A percentile compares a stretch with the other conserved stretches of the same genome.
phyloP scores from a whole-genome alignment of 2,329 filamentous ascomycete genomes.

The Venturiaceae sp. region DNA sequence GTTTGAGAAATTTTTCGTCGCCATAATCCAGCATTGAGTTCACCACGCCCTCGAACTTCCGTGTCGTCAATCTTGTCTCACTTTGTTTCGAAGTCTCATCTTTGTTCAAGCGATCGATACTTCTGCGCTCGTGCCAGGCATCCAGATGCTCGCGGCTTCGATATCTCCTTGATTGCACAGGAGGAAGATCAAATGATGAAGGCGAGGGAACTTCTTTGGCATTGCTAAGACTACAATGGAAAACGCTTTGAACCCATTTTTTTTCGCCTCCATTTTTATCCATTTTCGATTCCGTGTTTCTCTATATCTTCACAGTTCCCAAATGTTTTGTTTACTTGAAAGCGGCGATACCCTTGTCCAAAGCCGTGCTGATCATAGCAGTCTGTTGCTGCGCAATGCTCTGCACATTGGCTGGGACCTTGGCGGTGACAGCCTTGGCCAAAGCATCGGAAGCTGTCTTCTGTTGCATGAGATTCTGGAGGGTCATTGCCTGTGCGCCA shows the following conservation, averaged over 20 bases:
- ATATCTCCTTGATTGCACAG: too few species aligned
- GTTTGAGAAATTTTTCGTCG: too few species aligned
- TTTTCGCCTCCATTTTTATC: background rate
- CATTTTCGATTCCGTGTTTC: background rate
- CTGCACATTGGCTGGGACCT: slow-evolving; percentile 3
- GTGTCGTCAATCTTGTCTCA: background rate
- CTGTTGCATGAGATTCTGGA: background rate
- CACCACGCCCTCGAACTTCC: too few species aligned
- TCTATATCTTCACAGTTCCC: background rate
- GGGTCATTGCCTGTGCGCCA: background rate
- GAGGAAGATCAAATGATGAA: too few species aligned
- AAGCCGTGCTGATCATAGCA: background rate
- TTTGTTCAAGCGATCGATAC: background rate
- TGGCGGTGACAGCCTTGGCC: slow-evolving; percentile 2
- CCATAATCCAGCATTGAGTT: too few species aligned
- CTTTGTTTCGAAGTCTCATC: background rate
- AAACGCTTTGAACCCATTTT: too few species aligned
- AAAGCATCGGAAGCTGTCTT: slow-evolving; percentile 4
- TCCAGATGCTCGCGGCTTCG: too few species aligned
- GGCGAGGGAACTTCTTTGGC: too few species aligned
- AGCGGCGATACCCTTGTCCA: background rate
- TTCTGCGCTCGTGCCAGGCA: too few species aligned
- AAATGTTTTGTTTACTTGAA: background rate
- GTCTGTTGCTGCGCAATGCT: slow-evolving; percentile 2
- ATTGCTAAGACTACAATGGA: background rate